These are phyloP conservation scores for Phoenix roebelenii DNA, from an alignment of 176 grass and related monocot genomes.

Conservation along the genomic window DNA sequence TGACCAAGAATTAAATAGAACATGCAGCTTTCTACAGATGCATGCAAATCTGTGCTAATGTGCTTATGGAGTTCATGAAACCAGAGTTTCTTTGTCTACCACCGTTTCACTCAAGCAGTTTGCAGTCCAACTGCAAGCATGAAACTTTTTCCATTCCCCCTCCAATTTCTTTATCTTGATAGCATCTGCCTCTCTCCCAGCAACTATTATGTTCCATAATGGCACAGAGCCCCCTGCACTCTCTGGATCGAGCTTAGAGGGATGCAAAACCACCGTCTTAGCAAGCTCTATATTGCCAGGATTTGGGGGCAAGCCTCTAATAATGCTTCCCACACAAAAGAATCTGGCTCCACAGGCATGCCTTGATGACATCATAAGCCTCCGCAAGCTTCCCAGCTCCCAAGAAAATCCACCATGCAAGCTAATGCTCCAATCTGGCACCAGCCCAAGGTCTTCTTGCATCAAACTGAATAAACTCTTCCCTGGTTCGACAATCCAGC, in stretches of 20 bases:
- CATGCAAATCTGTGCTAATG: not conserved
- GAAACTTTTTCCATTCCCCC: slow-evolving; percentile 34
- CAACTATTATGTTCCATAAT: slow-evolving; percentile 26
- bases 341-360: slow-evolving; percentile 46
- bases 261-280: slow-evolving; percentile 14
- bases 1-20: not conserved
- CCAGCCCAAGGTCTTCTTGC: slow-evolving; percentile 25
- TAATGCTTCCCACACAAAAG: slow-evolving; percentile 58
- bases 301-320: slow-evolving; percentile 38
- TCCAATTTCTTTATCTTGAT: slow-evolving; percentile 34
- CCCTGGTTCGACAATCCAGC: slow-evolving; percentile 40
- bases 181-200: slow-evolving; percentile 28
- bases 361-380: slow-evolving; percentile 35
- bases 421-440: slow-evolving; percentile 55
- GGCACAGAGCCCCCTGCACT: slow-evolving; percentile 32
- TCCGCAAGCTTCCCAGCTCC: slow-evolving; percentile 40
- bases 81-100: too few species aligned
- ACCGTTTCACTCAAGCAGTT: not conserved
- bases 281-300: slow-evolving; percentile 53
- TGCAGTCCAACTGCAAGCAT: slow-evolving; percentile 35
- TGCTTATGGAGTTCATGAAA: slow-evolving; percentile 2
- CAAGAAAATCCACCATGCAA: slow-evolving; percentile 56
- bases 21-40: not conserved
- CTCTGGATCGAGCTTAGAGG: slow-evolving; percentile 31
- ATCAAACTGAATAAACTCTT: slow-evolving; percentile 32